These are phyloP conservation scores for Hypoxylon sp. DNA, from an alignment of 2,329 filamentous ascomycete genomes.

Conservation along the genomic window DNA sequence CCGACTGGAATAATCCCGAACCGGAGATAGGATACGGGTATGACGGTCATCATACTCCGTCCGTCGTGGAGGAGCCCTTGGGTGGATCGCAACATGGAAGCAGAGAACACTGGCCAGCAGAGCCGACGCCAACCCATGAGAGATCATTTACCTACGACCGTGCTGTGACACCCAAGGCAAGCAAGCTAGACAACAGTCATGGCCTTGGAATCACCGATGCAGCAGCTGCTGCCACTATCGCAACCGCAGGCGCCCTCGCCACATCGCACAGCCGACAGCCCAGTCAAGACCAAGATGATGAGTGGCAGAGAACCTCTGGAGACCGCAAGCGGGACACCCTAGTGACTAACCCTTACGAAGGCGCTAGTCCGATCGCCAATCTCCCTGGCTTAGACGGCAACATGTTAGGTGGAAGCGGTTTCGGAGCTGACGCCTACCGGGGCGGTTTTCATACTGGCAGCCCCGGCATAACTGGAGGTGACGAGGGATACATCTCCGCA, in stretches of 20 bases:
- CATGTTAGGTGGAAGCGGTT: conserved; percentile 54
- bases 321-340: conserved; percentile 73
- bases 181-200: conserved; percentile 47
- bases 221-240: conserved; percentile 63
- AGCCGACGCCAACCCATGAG: conserved; percentile 48
- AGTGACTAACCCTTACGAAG: conserved; percentile 73
- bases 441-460: conserved; percentile 63
- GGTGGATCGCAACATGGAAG: conserved; percentile 55
- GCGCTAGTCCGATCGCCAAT: conserved; percentile 68
- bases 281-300: conserved; percentile 69
- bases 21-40: conserved; percentile 77
- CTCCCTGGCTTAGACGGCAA: conserved; percentile 59
- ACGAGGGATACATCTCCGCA: conserved; percentile 93
- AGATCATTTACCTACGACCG: conserved; percentile 43
- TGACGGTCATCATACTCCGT: conserved; percentile 77
- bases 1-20: conserved; percentile 73
- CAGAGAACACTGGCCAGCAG: conserved; percentile 44
- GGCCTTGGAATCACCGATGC: conserved; percentile 55
- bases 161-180: conserved; percentile 44
- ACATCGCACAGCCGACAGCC: conserved; percentile 60
- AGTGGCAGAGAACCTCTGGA: conserved; percentile 69
- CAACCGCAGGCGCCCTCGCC: conserved; percentile 58
- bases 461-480: conserved; percentile 69
- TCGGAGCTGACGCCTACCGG: conserved; percentile 51
- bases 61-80: conserved; percentile 78